phyloP scores from a whole-genome alignment of 164 flowering plant genomes.

The Annona cherimola region DNA sequence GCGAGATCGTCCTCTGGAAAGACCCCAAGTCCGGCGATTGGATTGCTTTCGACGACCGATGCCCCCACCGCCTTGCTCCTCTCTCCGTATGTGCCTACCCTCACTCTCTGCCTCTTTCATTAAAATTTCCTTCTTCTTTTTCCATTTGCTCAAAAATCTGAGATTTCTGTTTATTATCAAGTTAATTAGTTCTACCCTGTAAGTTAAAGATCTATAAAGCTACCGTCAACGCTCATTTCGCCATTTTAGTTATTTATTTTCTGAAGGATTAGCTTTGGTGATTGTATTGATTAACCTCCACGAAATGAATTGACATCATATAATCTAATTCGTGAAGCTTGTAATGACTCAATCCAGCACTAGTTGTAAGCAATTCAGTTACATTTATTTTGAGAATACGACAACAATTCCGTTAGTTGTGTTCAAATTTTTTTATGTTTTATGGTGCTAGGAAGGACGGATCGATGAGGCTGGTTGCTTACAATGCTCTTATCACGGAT shows the following conservation, averaged over 20 bases:
- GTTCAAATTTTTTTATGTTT: neutral
- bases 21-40: constrained; percentile 49
- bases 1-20: constrained; percentile 89
- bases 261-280: neutral
- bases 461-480: constrained; percentile 84
- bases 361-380: no score
- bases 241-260: neutral
- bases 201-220: no score
- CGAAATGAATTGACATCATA: no score
- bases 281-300: neutral
- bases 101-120: neutral
- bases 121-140: neutral
- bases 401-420: neutral
- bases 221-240: no score
- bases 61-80: constrained; percentile 96
- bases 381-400: no score
- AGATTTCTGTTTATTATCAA: no score
- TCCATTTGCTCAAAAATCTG: neutral
- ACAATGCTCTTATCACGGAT: constrained; percentile 95
- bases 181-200: no score
- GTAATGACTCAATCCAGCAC: no score
- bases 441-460: constrained; percentile 68
- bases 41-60: constrained; percentile 88
- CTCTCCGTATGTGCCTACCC: constrained; percentile 52
- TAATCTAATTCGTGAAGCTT: no score